Conservation (phyloP, 2,329 filamentous ascomycete species). For the Ceratocystiopsis brevicomis region DNA sequence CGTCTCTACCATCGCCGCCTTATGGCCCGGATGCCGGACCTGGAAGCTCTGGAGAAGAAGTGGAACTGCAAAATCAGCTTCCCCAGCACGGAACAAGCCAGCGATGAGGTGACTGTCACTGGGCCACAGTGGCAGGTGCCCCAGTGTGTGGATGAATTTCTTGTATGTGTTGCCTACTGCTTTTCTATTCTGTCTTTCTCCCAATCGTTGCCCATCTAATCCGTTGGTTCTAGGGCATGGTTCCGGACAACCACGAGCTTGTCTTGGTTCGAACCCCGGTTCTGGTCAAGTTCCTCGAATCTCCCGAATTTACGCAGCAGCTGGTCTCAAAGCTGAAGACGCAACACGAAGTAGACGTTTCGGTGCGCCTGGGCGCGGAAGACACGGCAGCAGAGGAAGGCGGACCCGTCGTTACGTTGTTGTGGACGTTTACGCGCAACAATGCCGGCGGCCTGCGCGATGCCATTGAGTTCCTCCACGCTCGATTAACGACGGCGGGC, state of each 20-base stretch:
- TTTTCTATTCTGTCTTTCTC: not conserved
- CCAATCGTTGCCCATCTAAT: constrained; percentile 1
- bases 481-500: constrained; percentile 69
- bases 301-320: constrained; percentile 61
- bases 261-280: constrained; percentile 59
- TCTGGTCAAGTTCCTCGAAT: constrained; percentile 65
- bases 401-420: constrained; percentile 39
- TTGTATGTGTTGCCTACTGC: constrained; percentile 32
- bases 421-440: constrained; percentile 83
- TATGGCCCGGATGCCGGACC: constrained; percentile 68
- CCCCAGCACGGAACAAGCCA: constrained; percentile 91
- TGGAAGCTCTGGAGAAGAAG: constrained; percentile 93
- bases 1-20: constrained; percentile 90
- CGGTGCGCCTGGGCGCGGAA: constrained; percentile 46
- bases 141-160: constrained; percentile 84
- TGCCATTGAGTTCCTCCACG: constrained; percentile 84
- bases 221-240: constrained; percentile 51
- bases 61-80: constrained; percentile 99
- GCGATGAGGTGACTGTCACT: constrained; percentile 86
- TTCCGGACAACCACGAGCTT: constrained; percentile 87
- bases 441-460: constrained; percentile 90
- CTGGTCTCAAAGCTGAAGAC: constrained; percentile 68
- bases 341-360: constrained; percentile 81
- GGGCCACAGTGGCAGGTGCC: constrained; percentile 97
- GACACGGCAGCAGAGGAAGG: constrained; percentile 39